A percentile compares a stretch with the other conserved stretches of the same genome.
Evolutionary conservation across 192 early-diverging fungal species (phyloP).

Genomic region (Tieghemiomyces parasiticus): DNA sequence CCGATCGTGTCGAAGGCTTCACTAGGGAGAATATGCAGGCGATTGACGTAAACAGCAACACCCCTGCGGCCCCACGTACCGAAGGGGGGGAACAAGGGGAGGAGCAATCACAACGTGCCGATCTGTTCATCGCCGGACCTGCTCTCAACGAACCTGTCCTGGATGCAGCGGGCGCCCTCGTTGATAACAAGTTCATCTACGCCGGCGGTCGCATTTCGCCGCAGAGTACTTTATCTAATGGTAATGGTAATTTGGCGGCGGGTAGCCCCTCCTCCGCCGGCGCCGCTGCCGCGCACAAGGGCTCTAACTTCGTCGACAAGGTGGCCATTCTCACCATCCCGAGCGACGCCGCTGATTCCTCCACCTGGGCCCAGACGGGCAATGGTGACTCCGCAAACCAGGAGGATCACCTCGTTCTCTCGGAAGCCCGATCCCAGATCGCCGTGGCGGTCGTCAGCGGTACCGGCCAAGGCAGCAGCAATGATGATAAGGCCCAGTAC

Average conservation of each 20-base stretch:
- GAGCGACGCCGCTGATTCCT: neutral
- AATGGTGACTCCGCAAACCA: neutral
- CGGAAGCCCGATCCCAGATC: neutral
- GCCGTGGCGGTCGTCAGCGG: neutral
- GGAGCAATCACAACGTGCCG: too few species aligned
- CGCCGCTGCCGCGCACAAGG: too few species aligned
- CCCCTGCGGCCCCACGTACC: too few species aligned
- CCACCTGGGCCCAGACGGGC: neutral
- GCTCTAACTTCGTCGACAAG: too few species aligned
- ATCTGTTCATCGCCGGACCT: neutral
- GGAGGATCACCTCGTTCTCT: neutral
- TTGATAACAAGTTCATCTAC: neutral
- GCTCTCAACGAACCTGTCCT: neutral
- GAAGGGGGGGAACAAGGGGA: too few species aligned
- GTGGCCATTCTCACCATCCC: neutral
- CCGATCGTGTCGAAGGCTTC: neutral
- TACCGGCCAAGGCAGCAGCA: neutral
- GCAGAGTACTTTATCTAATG: too few species aligned
- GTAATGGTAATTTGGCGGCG: too few species aligned
- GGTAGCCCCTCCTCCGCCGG: too few species aligned
- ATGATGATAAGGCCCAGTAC: too few species aligned
- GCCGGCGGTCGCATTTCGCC: conserved; percentile 6
- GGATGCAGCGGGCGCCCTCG: conserved; percentile 1
- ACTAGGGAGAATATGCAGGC: too few species aligned
- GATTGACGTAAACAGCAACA: too few species aligned